Base-by-base conservation (phyloP, 73 alveolate genomes). In the Paramecium caudatum region DNA sequence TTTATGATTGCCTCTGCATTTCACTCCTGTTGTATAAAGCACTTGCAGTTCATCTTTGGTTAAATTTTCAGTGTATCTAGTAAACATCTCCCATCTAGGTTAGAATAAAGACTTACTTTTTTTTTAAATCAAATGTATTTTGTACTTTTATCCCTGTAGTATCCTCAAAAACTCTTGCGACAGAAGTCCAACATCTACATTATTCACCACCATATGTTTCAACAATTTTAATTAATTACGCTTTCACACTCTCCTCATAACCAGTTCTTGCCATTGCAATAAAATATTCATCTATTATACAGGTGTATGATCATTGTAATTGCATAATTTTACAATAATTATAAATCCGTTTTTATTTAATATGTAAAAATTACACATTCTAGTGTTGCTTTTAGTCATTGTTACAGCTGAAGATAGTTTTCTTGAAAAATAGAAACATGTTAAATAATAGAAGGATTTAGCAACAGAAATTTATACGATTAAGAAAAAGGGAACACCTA, bases 271-370 rank as follows among this genome's bases (percentile, higher is more conserved):
- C 37, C n/a, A n/a, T n/a, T n/a, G n/a, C n/a, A n/a, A n/a, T n/a
- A n/a, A n/a, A n/a, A n/a, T n/a, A n/a, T n/a, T n/a, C n/a, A n/a
- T n/a, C n/a, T n/a, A n/a, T n/a, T n/a, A n/a, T n/a, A n/a, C n/a
- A n/a, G n/a, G n/a, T n/a, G n/a, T n/a, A n/a, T n/a, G n/a, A n/a
- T n/a, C n/a, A n/a, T n/a, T n/a, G n/a, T n/a, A n/a, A n/a, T n/a
- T n/a, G n/a, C n/a, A n/a, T n/a, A n/a, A n/a, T n/a, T n/a, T n/a
- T n/a, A n/a, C n/a, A n/a, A n/a, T n/a, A n/a, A 55, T 23, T 55
- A 55, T 55, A 55, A 55, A 55, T 55, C 80, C 80, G 80, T 55
- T 55, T 55, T 55, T 55, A 55, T 55, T n/a, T 55, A 55, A 55
- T 55, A 55, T 55, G 80, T 55, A 55, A 55, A 55, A 55, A 55